Evolutionary conservation across 2,329 filamentous ascomycete species (phyloP).

Genomic region (Botrytis pseudocinerea): DNA sequence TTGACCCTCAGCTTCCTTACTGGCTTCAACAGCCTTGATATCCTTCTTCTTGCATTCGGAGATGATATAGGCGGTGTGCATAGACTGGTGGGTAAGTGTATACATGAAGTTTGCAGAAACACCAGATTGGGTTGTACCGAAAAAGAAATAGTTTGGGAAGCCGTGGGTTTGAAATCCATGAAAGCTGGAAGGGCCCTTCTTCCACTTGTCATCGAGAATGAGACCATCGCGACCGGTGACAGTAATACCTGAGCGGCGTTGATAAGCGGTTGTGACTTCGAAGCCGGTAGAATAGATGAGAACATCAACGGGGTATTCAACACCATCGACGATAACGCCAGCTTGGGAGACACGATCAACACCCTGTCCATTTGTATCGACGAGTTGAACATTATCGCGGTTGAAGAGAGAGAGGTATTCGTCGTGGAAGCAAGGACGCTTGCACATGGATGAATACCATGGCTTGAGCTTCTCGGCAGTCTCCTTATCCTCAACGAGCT

Average conservation of each 20-base stretch:
- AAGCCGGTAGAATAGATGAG: constrained; percentile 61
- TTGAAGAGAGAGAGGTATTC: constrained; percentile 56
- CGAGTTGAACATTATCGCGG: constrained; percentile 48
- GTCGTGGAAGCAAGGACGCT: constrained; percentile 54
- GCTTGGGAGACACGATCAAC: constrained; percentile 44
- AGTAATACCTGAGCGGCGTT: constrained; percentile 16
- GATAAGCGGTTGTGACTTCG: constrained; percentile 45
- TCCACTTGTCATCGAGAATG: constrained; percentile 20
- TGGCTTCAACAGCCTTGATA: constrained; percentile 13
- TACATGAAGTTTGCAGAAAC: constrained; percentile 23
- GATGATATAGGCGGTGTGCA: constrained; percentile 17
- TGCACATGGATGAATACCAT: constrained; percentile 55
- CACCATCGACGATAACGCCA: constrained; percentile 48
- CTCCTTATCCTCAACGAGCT: constrained; percentile 45
- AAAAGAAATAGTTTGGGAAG: constrained; percentile 22
- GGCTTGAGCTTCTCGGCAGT: constrained; percentile 53
- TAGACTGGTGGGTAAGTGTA: background rate
- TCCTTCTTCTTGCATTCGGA: constrained; percentile 1
- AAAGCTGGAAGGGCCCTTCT: constrained; percentile 7
- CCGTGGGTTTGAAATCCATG: constrained; percentile 20
- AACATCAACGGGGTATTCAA: constrained; percentile 53
- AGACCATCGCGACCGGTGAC: background rate
- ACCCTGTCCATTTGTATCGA: constrained; percentile 51
- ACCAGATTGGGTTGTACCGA: constrained; percentile 16
- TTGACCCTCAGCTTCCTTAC: background rate